phyloP scores from a whole-genome alignment of 2,329 filamentous ascomycete species.

The Penicillium olsonii region DNA sequence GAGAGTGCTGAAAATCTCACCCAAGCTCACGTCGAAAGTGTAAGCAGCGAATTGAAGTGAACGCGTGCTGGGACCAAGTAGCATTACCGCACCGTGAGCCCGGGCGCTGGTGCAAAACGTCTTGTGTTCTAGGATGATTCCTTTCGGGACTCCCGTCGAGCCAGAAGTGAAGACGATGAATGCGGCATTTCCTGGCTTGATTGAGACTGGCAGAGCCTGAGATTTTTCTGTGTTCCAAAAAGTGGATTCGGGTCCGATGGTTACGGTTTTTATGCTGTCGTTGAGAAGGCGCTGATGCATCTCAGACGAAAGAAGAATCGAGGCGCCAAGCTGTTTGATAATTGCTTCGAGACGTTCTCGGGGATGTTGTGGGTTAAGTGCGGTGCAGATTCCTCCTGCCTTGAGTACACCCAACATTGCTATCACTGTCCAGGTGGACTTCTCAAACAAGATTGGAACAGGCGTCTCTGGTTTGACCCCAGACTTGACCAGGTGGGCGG shows the following conservation, averaged over 20 bases:
- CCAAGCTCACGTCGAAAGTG: slow-evolving; percentile 20
- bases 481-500: neutral
- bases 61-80: neutral
- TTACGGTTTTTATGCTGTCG: too few species aligned
- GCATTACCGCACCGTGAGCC: neutral
- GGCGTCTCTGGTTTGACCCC: neutral
- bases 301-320: neutral
- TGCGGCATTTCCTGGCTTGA: neutral
- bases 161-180: neutral
- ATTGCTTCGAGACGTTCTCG: neutral
- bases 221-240: too few species aligned
- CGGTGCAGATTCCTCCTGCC: neutral
- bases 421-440: neutral
- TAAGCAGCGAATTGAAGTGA: slow-evolving; percentile 38
- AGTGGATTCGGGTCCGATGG: neutral
- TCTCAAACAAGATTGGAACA: neutral
- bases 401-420: neutral
- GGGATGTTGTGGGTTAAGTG: neutral
- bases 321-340: neutral
- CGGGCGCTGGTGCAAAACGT: neutral
- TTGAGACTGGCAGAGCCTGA: neutral
- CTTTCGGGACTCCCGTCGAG: neutral
- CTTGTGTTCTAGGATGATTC: neutral
- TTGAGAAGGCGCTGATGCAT: neutral
- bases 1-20: slow-evolving; percentile 1